These are phyloP conservation scores for Dothistroma septosporum DNA, from an alignment of 2,329 filamentous ascomycete genomes.

Conservation along the genomic window DNA sequence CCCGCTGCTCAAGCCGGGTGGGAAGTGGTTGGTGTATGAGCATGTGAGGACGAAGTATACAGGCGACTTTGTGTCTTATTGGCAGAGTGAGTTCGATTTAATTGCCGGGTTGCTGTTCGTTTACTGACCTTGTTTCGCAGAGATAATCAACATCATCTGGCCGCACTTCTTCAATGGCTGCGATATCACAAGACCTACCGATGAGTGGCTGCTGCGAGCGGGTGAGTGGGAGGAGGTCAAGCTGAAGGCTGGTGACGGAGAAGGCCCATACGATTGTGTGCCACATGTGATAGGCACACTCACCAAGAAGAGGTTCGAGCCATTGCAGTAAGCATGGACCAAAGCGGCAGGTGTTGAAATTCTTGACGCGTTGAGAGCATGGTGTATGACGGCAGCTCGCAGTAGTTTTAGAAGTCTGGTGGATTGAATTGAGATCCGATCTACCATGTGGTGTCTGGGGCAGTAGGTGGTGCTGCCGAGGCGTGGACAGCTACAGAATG, in stretches of 20 bases:
- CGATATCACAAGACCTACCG: conserved; percentile 34
- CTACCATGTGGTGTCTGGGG: too few relatives aligned
- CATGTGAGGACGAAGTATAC: conserved; percentile 48
- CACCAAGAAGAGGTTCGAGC: conserved; percentile 27
- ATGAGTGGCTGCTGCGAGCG: conserved; percentile 34
- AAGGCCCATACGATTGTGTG: conserved; percentile 34
- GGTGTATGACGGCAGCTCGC: neutral
- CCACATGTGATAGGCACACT: conserved; percentile 35
- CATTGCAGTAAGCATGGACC: conserved; percentile 9
- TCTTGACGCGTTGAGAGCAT: neutral
- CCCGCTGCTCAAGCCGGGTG: conserved; percentile 56
- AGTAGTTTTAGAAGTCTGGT: neutral
- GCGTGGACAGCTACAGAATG: too few relatives aligned
- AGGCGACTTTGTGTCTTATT: conserved; percentile 32
- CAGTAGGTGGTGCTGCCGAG: too few relatives aligned
- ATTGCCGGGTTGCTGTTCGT: conserved; percentile 3
- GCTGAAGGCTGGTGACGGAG: conserved; percentile 28
- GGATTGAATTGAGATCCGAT: too few relatives aligned
- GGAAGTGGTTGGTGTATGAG: conserved; percentile 61
- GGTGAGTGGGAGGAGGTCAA: conserved; percentile 36
- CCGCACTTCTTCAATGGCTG: conserved; percentile 36
- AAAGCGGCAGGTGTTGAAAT: neutral
- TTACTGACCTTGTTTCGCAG: conserved; percentile 17
- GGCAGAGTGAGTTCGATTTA: conserved; percentile 32
- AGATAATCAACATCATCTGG: conserved; percentile 33